phyloP scores from a whole-genome alignment of 2,329 filamentous ascomycete genomes.

The Hypoxylon sp. region DNA sequence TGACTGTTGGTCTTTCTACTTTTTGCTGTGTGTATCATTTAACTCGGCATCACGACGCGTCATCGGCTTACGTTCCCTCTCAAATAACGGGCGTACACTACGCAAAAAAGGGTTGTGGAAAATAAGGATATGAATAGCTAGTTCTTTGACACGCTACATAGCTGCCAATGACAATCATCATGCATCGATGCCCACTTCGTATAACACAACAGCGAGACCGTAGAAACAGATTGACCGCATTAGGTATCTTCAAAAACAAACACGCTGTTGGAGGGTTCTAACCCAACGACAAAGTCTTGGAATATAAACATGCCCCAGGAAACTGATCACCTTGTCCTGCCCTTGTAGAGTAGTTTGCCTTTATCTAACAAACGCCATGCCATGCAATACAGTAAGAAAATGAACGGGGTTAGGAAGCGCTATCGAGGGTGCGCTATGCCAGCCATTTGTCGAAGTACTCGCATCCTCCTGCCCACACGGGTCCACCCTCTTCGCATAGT shows the following conservation, averaged over 20 bases:
- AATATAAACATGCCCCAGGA: neutral
- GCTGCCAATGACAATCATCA: constrained; percentile 34
- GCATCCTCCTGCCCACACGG: constrained; percentile 88
- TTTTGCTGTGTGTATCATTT: constrained; percentile 37
- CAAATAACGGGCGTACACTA: constrained; percentile 16
- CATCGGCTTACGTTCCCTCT: constrained; percentile 15
- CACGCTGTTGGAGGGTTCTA: neutral
- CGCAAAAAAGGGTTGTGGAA: constrained; percentile 23
- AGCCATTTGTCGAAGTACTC: constrained; percentile 93
- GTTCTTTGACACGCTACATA: constrained; percentile 28
- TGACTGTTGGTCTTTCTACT: constrained; percentile 4
- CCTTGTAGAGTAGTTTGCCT: neutral
- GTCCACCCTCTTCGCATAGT: constrained; percentile 88
- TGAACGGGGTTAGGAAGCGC: neutral
- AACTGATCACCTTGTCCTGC: neutral
- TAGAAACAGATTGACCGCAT: neutral
- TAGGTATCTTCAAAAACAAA: neutral
- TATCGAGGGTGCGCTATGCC: constrained; percentile 42
- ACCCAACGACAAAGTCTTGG: neutral
- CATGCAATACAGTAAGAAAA: constrained; percentile 20
- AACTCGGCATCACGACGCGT: constrained; percentile 23
- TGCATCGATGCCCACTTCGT: neutral
- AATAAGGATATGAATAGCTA: constrained; percentile 7
- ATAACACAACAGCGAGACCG: neutral
- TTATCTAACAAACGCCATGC: constrained; percentile 30